Conservation (phyloP, 148 eudicot species). For the Talinum fruticosum region DNA sequence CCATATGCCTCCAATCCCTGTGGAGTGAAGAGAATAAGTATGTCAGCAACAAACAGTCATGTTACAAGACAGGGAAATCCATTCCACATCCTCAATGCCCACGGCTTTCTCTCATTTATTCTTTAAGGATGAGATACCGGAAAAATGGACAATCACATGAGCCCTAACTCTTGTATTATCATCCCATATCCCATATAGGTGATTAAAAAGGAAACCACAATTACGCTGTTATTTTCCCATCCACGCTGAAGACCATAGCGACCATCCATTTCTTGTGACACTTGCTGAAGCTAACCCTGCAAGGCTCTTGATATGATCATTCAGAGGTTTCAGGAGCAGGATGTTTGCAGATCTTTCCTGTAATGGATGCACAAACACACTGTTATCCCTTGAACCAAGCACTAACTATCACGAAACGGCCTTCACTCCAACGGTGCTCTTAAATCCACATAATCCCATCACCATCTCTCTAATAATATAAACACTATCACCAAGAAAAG, state of each 20-base stretch:
- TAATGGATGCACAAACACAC: constrained; percentile 83
- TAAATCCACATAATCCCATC: constrained; percentile 45
- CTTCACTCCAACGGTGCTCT: constrained; percentile 53
- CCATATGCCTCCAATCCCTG: constrained; percentile 99
- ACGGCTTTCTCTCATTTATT: constrained; percentile 79
- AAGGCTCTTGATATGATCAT: constrained; percentile 58
- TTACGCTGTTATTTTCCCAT: constrained; percentile 99
- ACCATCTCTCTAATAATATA: constrained; percentile 34
- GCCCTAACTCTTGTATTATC: constrained; percentile 84
- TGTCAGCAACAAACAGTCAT: constrained; percentile 87
- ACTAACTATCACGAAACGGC: constrained; percentile 56
- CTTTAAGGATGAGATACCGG: constrained; percentile 75
- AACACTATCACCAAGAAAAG: constrained; percentile 14
- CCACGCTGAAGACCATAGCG: constrained; percentile 99
- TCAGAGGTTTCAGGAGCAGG: constrained; percentile 60
- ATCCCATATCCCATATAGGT: constrained; percentile 93
- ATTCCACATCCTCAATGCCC: constrained; percentile 97
- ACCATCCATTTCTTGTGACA: constrained; percentile 80
- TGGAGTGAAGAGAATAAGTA: constrained; percentile 99
- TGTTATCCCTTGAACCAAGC: constrained; percentile 66
- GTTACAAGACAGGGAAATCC: constrained; percentile 77
- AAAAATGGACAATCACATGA: constrained; percentile 82
- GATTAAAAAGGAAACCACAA: constrained; percentile 98
- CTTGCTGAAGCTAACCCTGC: constrained; percentile 50
- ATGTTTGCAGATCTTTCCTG: constrained; percentile 77